phyloP scores from a whole-genome alignment of 2,329 filamentous ascomycete genomes.

The Xylariaceae sp. region DNA sequence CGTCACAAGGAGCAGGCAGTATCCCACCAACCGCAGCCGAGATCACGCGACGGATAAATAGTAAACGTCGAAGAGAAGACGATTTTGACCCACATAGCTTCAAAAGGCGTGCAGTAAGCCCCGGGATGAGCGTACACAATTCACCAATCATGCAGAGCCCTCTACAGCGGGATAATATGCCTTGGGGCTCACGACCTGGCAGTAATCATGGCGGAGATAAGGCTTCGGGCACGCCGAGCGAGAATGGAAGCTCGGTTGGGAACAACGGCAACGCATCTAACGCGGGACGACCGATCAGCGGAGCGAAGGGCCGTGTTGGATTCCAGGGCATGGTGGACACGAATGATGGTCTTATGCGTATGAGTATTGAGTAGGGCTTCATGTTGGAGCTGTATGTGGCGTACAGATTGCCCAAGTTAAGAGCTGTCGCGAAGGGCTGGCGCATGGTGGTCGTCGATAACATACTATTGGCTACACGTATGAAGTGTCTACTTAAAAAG shows the following conservation, averaged over 20 bases:
- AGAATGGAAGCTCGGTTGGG: conserved; percentile 49
- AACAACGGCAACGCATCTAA: conserved; percentile 23
- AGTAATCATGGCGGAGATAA: conserved; percentile 62
- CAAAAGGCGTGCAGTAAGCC: conserved; percentile 90
- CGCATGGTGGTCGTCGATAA: too few relatives aligned
- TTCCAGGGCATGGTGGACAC: conserved; percentile 95
- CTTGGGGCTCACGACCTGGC: conserved; percentile 75
- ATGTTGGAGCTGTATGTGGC: too few relatives aligned
- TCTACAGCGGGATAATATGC: conserved; percentile 70
- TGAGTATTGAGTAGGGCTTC: conserved; percentile 93
- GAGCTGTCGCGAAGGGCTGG: too few relatives aligned
- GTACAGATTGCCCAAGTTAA: too few relatives aligned
- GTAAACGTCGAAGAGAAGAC: conserved; percentile 86
- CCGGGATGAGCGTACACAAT: conserved; percentile 88
- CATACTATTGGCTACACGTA: neutral
- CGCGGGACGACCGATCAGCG: conserved; percentile 53
- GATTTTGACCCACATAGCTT: conserved; percentile 88
- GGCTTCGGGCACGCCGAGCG: conserved; percentile 56
- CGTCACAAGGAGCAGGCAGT: conserved; percentile 40
- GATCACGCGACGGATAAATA: conserved; percentile 77
- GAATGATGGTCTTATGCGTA: conserved; percentile 93
- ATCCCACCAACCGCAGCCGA: conserved; percentile 72
- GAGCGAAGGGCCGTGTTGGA: conserved; percentile 69
- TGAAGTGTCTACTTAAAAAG: neutral
- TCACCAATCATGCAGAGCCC: conserved; percentile 88